Evolutionary conservation across 139 green algal genomes (phyloP).

Genomic region (Tetradesmus lagerheimii): DNA sequence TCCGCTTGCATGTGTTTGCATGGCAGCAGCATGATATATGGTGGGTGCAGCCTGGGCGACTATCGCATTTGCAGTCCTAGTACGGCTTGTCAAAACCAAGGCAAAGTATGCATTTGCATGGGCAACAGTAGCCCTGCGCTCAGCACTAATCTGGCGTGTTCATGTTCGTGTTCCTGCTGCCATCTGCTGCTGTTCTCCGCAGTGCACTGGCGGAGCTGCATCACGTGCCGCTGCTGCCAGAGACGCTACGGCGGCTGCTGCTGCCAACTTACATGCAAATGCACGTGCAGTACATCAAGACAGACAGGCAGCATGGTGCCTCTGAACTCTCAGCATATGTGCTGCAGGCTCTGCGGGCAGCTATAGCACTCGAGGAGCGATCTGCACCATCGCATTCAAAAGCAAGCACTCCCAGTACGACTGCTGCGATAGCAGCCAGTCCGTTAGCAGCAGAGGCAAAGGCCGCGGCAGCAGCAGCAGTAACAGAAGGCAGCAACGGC

Average conservation of each 20-base stretch:
- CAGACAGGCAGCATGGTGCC: conserved; percentile 54
- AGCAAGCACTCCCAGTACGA: neutral
- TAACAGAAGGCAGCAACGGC: conserved; percentile 1
- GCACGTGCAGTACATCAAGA: conserved; percentile 43
- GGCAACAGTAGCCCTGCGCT: no score
- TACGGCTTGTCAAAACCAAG: no score
- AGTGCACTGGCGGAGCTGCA: conserved; percentile 28
- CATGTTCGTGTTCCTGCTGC: neutral
- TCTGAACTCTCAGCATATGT: conserved; percentile 51
- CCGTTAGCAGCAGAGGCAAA: neutral
- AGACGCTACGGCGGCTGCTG: conserved; percentile 49
- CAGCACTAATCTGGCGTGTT: no score
- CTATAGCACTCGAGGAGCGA: neutral
- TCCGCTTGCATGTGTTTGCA: no score
- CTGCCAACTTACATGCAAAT: conserved; percentile 39
- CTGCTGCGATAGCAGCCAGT: neutral
- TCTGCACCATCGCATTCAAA: neutral
- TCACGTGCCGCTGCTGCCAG: conserved; percentile 47
- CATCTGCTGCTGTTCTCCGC: neutral
- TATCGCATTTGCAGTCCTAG: no score
- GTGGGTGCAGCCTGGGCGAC: no score
- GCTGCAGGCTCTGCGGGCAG: conserved; percentile 11
- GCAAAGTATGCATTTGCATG: no score
- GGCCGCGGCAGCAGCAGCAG: conserved; percentile 13
- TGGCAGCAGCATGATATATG: no score